Evolutionary conservation across 495 filamentous ascomycete genomes (phyloP), one percentile per base, ranked within the genome.

Genomic region (Staphylotrichum longicolle): DNA sequence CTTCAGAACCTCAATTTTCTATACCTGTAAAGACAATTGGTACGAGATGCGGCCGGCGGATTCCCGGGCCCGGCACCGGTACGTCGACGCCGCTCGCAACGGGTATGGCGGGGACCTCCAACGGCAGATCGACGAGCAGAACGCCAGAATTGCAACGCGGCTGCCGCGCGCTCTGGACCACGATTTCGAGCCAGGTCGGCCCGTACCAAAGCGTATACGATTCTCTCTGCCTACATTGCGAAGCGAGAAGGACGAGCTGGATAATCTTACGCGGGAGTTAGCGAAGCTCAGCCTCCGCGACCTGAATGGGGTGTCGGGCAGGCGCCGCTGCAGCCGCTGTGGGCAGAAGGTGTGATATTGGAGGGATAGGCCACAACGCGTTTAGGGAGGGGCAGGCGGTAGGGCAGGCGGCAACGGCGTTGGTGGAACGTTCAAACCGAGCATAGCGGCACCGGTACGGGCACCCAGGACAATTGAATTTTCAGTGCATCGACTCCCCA

Each of bases 191-290:
- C 56, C 30, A 58, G 45, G 50, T 33, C 56, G 12, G 50, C n/a
- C 46, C 12, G n/a, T 58, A 58, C 56, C 1, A 41, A 58, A 58
- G 12, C 56, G 14, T 32, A 32, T 58, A 41, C 56, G 56, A 27
- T 58, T 58, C 56, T 58, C 46, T 33, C 56, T 58, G 12, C 56
- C 56, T 58, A 46, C 12, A 58, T 20, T n/a, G 46, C 56, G 40
- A 48, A 45, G 37, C 8, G 15, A 58, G 3, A 50, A 41, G 46
- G 56, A 58, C 32, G 14, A 58, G 56, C 45, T 39, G 33, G 56
- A 50, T 58, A 34, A 50, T 35, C 46, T 58, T 58, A 30, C 56
- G 46, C 33, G 45, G 46, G 56, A 58, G 56, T 50, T 58, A 4
- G 56, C 44, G 56, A 58, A 30, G 45, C 46, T 58, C 33, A 58